These are phyloP conservation scores for Blepharisma stoltei DNA, from an alignment of 73 alveolate species.

Conservation along the genomic window DNA sequence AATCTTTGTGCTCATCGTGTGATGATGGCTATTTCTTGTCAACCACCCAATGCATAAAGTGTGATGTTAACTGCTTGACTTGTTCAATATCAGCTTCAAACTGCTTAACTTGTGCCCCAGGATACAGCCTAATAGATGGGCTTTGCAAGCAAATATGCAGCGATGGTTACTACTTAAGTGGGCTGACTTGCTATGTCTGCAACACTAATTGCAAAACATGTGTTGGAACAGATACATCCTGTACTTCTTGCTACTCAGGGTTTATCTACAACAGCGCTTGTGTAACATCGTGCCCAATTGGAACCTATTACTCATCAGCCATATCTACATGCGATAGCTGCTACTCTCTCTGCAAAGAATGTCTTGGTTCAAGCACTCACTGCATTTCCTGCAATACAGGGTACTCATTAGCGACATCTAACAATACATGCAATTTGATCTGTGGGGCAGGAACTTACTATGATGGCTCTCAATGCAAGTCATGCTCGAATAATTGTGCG, in stretches of 20 bases:
- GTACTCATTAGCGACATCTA: background rate
- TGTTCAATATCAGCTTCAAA: background rate
- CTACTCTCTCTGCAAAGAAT: conserved; percentile 15
- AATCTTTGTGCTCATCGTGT: conserved; percentile 1
- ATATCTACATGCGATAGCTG: background rate
- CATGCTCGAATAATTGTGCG: background rate
- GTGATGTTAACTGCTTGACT: background rate
- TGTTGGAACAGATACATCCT: background rate
- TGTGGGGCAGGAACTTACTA: conserved; percentile 6
- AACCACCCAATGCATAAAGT: background rate
- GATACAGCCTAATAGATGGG: background rate
- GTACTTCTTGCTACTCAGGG: conserved; percentile 18
- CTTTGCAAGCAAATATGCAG: background rate
- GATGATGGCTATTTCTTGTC: background rate
- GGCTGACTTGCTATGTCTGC: background rate
- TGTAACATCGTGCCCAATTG: conserved; percentile 8
- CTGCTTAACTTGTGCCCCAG: conserved; percentile 12
- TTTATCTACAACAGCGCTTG: conserved; percentile 4
- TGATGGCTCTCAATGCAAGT: conserved; percentile 7
- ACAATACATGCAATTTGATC: background rate
- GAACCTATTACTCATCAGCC: background rate
- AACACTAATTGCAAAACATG: background rate
- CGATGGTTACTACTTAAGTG: background rate
- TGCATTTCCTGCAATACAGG: conserved; percentile 26
- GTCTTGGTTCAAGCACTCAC: background rate